Conservation (phyloP, 163 green algal genomes). For the Chlamydomonas reinhardtii region DNA sequence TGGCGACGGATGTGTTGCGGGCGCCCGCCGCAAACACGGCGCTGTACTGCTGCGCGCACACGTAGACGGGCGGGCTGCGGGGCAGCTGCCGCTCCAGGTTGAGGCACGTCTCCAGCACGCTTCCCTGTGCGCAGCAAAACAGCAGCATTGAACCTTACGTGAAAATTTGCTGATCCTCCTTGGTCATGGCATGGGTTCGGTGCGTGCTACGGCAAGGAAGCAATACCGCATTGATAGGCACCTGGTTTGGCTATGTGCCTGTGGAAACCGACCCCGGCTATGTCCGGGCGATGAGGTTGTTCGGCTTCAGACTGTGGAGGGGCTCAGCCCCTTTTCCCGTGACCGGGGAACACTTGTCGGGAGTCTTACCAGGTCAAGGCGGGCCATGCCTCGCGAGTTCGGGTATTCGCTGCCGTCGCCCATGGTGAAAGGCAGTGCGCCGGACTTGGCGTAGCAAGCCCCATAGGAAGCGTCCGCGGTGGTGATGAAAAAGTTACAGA, state of each 20-base stretch:
- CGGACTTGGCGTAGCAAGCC: background rate
- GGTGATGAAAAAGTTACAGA: background rate
- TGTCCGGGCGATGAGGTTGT: no score
- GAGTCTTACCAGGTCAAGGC: background rate
- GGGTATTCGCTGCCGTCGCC: background rate
- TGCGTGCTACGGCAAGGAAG: no score
- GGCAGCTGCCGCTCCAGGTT: slow-evolving; percentile 11
- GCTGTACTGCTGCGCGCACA: background rate
- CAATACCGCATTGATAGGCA: no score
- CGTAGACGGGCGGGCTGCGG: background rate
- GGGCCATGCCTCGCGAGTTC: background rate
- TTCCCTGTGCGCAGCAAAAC: background rate
- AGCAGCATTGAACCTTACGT: no score
- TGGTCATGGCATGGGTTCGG: no score
- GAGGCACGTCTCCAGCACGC: background rate
- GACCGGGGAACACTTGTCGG: no score
- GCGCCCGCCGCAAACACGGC: background rate
- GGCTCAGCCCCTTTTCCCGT: no score
- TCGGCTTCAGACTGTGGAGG: no score
- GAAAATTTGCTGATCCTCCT: no score
- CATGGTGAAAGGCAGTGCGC: background rate
- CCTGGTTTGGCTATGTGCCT: no score
- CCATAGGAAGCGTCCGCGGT: background rate
- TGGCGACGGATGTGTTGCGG: background rate
- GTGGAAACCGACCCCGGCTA: no score